Conservation (phyloP, 1,139 yeast genomes). For the Hanseniaspora gamundiae region DNA sequence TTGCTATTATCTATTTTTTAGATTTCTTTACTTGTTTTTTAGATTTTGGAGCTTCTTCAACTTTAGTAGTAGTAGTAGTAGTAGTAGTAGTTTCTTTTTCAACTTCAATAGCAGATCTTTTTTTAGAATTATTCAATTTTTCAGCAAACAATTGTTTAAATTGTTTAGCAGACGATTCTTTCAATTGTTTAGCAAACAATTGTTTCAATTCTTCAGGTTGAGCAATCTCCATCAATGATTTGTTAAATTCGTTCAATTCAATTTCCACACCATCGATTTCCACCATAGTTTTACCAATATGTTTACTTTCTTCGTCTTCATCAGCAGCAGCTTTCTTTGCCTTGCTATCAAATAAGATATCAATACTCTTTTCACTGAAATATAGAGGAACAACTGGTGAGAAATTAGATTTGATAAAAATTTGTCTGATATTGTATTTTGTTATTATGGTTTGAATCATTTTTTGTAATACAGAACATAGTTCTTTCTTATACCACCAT, state of each 20-base stretch:
- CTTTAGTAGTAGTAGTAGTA: no score
- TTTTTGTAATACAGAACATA: slow-evolving; percentile 43
- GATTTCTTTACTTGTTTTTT: slow-evolving; percentile 16
- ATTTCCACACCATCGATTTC: slow-evolving; percentile 30
- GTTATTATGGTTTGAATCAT: slow-evolving; percentile 39
- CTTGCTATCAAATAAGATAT: slow-evolving; percentile 41
- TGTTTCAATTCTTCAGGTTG: slow-evolving; percentile 44
- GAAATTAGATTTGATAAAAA: slow-evolving; percentile 53
- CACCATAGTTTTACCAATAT: slow-evolving; percentile 25
- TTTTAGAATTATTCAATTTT: no score
- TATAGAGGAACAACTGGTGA: slow-evolving; percentile 84
- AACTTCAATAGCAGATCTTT: slow-evolving; percentile 16
- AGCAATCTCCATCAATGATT: slow-evolving; percentile 69
- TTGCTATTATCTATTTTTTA: slow-evolving; percentile 11
- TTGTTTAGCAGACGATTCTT: no score
- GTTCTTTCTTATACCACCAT: slow-evolving; percentile 29
- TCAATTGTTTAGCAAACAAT: slow-evolving; percentile 28
- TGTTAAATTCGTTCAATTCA: slow-evolving; percentile 51
- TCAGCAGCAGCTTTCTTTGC: slow-evolving; percentile 16
- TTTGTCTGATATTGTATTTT: slow-evolving; percentile 39
- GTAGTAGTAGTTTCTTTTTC: no score
- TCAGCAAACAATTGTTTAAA: no score
- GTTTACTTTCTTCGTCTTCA: slow-evolving; percentile 19
- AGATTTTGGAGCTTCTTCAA: slow-evolving; percentile 8
- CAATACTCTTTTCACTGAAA: slow-evolving; percentile 31